phyloP scores from a whole-genome alignment of 176 grass and related monocot genomes.

The Ampelocalamus luodianensis region DNA sequence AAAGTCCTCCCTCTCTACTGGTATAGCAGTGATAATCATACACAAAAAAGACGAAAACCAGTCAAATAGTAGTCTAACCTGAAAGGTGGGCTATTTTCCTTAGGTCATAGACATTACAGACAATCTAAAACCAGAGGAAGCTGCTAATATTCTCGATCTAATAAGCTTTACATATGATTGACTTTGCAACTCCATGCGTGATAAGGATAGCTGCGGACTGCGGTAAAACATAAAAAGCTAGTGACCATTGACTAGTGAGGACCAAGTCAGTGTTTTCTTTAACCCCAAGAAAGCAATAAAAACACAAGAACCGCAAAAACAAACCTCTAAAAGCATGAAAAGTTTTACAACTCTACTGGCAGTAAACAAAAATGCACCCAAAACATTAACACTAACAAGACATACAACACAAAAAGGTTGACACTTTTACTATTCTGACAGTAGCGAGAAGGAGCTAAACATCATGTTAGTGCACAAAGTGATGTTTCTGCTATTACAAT shows the following conservation, averaged over 20 bases:
- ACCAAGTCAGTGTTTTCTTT: background rate
- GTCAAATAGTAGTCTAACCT: background rate
- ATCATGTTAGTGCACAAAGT: background rate
- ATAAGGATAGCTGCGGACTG: background rate
- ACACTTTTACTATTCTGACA: background rate
- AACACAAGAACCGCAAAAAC: background rate
- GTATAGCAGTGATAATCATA: background rate
- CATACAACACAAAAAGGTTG: background rate
- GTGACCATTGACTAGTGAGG: background rate
- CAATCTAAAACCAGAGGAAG: background rate
- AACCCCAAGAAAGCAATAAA: background rate
- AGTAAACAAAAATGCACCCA: background rate
- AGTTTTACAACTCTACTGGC: background rate
- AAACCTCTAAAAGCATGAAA: background rate
- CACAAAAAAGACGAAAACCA: background rate
- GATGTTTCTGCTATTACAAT: background rate
- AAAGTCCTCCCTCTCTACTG: background rate
- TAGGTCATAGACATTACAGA: background rate
- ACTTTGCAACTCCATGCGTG: background rate
- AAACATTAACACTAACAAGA: background rate
- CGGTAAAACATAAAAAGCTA: background rate
- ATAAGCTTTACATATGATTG: slow-evolving; percentile 11
- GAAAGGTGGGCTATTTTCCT: background rate
- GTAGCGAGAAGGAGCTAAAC: background rate
- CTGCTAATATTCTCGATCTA: background rate